Base-by-base conservation (phyloP, 2,329 filamentous ascomycete genomes). In the Calcarisporium arbuscula region DNA sequence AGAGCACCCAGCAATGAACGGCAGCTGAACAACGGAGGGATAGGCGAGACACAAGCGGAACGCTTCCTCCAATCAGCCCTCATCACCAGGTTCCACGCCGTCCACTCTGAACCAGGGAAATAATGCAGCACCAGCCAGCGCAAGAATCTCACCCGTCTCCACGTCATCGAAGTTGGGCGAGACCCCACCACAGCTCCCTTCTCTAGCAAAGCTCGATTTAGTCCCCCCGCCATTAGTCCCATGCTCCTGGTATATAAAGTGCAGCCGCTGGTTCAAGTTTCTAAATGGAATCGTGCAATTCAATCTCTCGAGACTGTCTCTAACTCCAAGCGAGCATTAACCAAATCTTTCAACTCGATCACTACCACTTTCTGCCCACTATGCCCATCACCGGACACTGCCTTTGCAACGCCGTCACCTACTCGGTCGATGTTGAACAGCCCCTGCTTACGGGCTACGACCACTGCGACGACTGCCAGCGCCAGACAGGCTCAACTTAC, bases 391-490 rank as follows among this genome's bases (percentile, higher is more conserved):
- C 70, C 35, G 79, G 79, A 58, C 78, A 83, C 70, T 83, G 79
- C 57, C 77, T 83, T 45, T 83, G 79, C 71, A 78, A 78, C 56
- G 71, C 74, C 50, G 74, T 82, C 61, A 83, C 80, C 53, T 88
- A 86, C 70, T 70, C 70, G 53, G 64, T 59, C 32, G 67, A 71
- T 54, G 58, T 70, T 39, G 70, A 73, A 18, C 61, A 58, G 31
- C 70, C 70, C 34, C 51, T 72, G 35, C 28, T 72, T 56, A 74
- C 73, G 33, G 79, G 72, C 44, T 82, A 83, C 56, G 81, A 83
- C 54, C 79, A 83, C 66, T 83, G 79, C 51, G 79, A 83, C 52
- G 79, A 82, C 61, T 83, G 79, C 69, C 79, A 83, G 61, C 77
- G 79, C 52, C 79, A 83, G 62, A 72, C 62, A 32, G 79, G 79